Percentiles rank a stretch among this genome's conserved stretches.
phyloP scores from a whole-genome alignment of 2,329 filamentous ascomycete genomes.

The Colletotrichum aenigma region DNA sequence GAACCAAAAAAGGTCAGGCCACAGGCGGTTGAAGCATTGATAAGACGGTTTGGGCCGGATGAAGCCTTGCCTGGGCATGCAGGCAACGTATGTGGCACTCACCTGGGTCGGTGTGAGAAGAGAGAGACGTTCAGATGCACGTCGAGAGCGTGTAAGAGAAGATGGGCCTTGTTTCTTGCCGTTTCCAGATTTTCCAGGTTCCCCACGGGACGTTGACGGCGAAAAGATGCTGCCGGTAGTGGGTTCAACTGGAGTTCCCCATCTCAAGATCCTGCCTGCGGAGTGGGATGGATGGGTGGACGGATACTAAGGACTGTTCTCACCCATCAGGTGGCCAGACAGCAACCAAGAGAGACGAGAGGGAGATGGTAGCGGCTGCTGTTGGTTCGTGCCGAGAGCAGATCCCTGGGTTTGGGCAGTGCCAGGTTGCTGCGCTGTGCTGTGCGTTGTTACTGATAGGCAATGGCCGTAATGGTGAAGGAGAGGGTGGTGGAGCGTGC shows the following conservation, averaged over 20 bases:
- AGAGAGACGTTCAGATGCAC: background rate
- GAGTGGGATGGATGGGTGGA: background rate
- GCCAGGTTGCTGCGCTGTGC: background rate
- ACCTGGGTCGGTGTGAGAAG: background rate
- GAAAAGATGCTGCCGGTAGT: background rate
- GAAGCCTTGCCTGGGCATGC: conserved; percentile 11
- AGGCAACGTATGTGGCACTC: conserved; percentile 14
- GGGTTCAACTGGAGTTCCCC: background rate
- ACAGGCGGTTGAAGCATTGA: background rate
- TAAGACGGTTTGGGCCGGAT: conserved; percentile 11
- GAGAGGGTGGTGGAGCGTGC: background rate
- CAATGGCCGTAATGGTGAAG: background rate
- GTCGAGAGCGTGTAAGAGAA: background rate
- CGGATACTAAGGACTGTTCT: background rate
- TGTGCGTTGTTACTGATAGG: background rate
- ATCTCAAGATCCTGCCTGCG: background rate
- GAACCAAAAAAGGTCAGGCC: background rate
- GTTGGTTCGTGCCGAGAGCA: background rate
- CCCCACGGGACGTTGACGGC: background rate
- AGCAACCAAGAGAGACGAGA: background rate
- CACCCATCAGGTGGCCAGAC: background rate
- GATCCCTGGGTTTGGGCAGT: background rate
- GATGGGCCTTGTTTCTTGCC: background rate
- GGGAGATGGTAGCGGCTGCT: background rate
- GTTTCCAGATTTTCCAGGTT: background rate